Evolutionary conservation across 441 rosid genomes (phyloP).

Genomic region (Breynia disticha): DNA sequence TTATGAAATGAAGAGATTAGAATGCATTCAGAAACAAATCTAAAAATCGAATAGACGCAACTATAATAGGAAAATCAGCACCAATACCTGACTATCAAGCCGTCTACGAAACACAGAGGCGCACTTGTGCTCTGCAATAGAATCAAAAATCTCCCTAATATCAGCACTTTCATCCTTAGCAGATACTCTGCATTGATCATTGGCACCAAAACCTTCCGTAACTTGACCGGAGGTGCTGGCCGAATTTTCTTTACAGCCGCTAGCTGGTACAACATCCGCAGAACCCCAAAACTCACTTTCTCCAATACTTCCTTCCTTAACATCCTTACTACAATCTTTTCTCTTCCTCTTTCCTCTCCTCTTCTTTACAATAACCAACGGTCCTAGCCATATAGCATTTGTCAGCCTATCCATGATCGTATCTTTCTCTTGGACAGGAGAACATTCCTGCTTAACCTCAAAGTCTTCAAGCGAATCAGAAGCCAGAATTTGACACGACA

Average conservation of each 20-base stretch:
- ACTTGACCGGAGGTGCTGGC: constrained; percentile 32
- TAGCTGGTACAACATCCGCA: constrained; percentile 29
- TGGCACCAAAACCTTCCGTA: constrained; percentile 20
- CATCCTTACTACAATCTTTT: constrained; percentile 48
- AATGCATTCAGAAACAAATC: not conserved
- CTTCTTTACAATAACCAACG: constrained; percentile 39
- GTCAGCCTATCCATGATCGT: constrained; percentile 27
- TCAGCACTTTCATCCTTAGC: constrained; percentile 27
- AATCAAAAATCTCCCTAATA: constrained; percentile 38
- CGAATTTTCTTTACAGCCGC: constrained; percentile 41
- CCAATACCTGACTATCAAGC: constrained; percentile 76
- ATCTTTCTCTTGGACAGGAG: constrained; percentile 21
- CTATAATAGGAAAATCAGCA: not conserved
- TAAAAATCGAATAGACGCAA: not conserved
- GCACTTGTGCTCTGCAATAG: constrained; percentile 42
- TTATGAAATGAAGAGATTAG: not conserved
- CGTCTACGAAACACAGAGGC: constrained; percentile 53
- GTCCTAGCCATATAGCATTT: constrained; percentile 30
- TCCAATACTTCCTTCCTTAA: constrained; percentile 53
- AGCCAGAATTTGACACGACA: constrained; percentile 34
- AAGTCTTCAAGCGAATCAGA: constrained; percentile 30
- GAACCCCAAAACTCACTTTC: constrained; percentile 51
- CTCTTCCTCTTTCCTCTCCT: constrained; percentile 86
- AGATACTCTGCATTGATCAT: constrained; percentile 26
- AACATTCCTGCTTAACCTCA: constrained; percentile 29